These are phyloP conservation scores for Sarocladium kiliense DNA, from an alignment of 2,329 filamentous ascomycete genomes.

Conservation along the genomic window DNA sequence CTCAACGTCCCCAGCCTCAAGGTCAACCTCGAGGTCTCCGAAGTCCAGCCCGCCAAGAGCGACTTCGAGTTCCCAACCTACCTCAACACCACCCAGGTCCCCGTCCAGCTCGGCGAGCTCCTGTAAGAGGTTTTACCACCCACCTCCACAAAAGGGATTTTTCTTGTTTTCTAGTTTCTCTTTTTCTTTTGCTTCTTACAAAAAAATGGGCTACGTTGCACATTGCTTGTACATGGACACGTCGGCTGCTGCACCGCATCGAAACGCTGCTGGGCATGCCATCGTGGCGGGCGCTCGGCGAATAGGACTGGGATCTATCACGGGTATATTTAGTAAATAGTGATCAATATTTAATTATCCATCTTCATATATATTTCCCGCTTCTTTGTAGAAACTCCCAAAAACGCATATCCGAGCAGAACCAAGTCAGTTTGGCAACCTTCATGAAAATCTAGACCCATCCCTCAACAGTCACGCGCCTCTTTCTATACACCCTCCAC, in stretches of 20 bases:
- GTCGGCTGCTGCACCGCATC: not conserved
- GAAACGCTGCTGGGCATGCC: not conserved
- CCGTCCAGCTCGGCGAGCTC: not conserved
- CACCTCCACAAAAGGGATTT: not conserved
- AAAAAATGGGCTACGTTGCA: not conserved
- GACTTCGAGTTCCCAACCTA: conserved; percentile 3
- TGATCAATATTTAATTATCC: not conserved
- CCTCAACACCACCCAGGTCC: conserved; percentile 5
- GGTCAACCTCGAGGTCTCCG: conserved; percentile 8
- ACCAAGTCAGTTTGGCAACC: too few relatives aligned
- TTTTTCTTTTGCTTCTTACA: not conserved
- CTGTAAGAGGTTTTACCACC: not conserved
- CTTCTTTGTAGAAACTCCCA: not conserved
- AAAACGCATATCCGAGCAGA: too few relatives aligned
- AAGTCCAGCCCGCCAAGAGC: conserved; percentile 6
- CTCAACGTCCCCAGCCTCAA: conserved; percentile 6
- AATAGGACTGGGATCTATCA: conserved; percentile 4
- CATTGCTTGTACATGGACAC: not conserved
- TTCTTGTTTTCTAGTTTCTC: not conserved
- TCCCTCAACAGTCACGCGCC: not conserved
- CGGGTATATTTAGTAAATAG: not conserved
- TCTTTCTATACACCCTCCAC: not conserved
- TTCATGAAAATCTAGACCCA: not conserved
- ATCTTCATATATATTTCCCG: not conserved
- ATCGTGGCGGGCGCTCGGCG: not conserved